phyloP scores from a whole-genome alignment of 2,329 filamentous ascomycete species.

The Aspergillus hortae region DNA sequence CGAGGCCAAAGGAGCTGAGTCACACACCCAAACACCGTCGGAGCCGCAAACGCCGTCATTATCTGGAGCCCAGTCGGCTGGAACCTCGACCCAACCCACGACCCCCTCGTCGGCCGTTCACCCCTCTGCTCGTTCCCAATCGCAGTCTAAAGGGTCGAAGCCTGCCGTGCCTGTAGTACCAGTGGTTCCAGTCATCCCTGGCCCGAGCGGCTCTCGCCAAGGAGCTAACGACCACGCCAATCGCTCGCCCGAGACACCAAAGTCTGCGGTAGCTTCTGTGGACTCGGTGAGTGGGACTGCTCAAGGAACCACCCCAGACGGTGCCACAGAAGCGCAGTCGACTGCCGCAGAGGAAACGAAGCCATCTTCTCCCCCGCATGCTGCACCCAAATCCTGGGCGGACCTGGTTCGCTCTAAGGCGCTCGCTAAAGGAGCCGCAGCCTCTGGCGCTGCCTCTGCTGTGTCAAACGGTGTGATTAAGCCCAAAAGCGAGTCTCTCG shows the following conservation, averaged over 20 bases:
- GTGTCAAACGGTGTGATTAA: constrained; percentile 41
- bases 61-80: constrained; percentile 57
- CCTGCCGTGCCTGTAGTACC: constrained; percentile 45
- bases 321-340: constrained; percentile 5
- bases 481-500: constrained; percentile 60
- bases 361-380: constrained; percentile 38
- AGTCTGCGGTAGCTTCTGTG: constrained; percentile 20
- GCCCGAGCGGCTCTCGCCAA: constrained; percentile 32
- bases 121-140: constrained; percentile 26
- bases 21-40: constrained; percentile 25
- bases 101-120: constrained; percentile 53
- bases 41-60: constrained; percentile 57
- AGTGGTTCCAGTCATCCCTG: constrained; percentile 46
- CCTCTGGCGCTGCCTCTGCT: constrained; percentile 21
- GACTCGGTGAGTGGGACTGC: constrained; percentile 7
- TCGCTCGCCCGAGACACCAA: constrained; percentile 33
- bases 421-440: constrained; percentile 26
- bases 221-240: constrained; percentile 32
- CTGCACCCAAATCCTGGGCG: constrained; percentile 64
- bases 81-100: constrained; percentile 52
- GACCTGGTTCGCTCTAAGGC: constrained; percentile 60
- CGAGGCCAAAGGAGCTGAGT: constrained; percentile 17
- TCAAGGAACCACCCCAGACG: constrained; percentile 2
- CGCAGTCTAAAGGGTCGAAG: constrained; percentile 34
- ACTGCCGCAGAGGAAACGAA: constrained; percentile 32